Conservation (phyloP, 148 eudicot genomes). For the Camellia sinensis region DNA sequence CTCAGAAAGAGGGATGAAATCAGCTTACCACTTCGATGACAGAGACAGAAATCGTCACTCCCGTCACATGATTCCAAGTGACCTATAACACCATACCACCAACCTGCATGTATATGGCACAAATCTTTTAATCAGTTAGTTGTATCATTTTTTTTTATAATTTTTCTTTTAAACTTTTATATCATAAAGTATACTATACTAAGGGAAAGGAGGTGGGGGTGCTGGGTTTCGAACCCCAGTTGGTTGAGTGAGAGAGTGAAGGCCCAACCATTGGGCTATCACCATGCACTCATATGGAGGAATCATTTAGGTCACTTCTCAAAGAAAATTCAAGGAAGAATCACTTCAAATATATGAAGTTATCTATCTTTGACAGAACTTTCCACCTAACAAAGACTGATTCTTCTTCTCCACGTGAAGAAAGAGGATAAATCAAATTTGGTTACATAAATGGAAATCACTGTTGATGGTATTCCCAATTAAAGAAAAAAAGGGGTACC, state of each 20-base stretch:
- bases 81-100: slow-evolving; percentile 98
- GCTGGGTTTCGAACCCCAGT: too few species aligned
- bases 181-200: too few species aligned
- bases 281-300: background rate
- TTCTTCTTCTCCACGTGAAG: slow-evolving; percentile 6
- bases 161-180: too few species aligned
- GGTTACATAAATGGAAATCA: slow-evolving; percentile 7
- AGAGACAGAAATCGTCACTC: slow-evolving; percentile 55
- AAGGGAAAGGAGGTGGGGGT: too few species aligned
- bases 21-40: slow-evolving; percentile 22
- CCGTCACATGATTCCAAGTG: slow-evolving; percentile 92
- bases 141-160: background rate
- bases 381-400: slow-evolving; percentile 9
- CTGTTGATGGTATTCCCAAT: slow-evolving; percentile 8
- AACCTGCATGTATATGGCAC: slow-evolving; percentile 50
- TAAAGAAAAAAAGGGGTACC: background rate
- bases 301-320: background rate
- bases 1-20: background rate
- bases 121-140: background rate
- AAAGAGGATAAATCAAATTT: slow-evolving; percentile 14
- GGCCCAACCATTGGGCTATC: too few species aligned
- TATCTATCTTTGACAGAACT: background rate
- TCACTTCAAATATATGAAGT: background rate
- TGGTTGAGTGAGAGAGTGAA: too few species aligned
- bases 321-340: slow-evolving; percentile 16